Evolutionary conservation across 139 green algal genomes (phyloP).

Genomic region (Tetradesmus obliquus): DNA sequence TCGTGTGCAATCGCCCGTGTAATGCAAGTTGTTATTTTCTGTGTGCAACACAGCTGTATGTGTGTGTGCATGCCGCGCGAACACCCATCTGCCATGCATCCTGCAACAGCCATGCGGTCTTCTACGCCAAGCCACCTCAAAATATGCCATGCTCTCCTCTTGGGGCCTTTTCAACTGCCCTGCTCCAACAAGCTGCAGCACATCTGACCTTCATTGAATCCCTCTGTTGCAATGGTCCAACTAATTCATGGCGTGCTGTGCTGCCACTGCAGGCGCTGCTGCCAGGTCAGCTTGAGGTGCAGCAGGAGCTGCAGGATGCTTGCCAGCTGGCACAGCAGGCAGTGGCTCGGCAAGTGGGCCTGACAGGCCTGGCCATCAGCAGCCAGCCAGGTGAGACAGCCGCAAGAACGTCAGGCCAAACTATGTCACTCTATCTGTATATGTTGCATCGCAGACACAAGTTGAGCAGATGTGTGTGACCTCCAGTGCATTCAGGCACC

Average conservation of each 20-base stretch:
- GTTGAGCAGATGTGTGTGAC: neutral
- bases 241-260: neutral
- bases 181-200: no score
- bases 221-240: no score
- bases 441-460: neutral
- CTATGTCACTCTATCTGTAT: neutral
- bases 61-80: no score
- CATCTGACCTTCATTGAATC: no score
- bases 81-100: neutral
- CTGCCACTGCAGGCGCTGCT: conserved; percentile 9
- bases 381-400: conserved; percentile 15
- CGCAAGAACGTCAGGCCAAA: no score
- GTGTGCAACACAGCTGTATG: no score
- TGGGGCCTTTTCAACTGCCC: no score
- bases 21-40: no score
- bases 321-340: conserved; percentile 38
- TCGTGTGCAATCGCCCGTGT: no score
- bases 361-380: conserved; percentile 42
- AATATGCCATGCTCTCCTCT: no score
- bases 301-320: conserved; percentile 1
- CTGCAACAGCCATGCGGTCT: neutral
- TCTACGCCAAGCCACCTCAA: no score
- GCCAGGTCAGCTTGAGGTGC: neutral
- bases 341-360: conserved; percentile 44
- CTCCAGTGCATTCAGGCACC: no score